Conservation (phyloP, 2,329 filamentous ascomycete genomes). For the Dothiorella sarmentorum region DNA sequence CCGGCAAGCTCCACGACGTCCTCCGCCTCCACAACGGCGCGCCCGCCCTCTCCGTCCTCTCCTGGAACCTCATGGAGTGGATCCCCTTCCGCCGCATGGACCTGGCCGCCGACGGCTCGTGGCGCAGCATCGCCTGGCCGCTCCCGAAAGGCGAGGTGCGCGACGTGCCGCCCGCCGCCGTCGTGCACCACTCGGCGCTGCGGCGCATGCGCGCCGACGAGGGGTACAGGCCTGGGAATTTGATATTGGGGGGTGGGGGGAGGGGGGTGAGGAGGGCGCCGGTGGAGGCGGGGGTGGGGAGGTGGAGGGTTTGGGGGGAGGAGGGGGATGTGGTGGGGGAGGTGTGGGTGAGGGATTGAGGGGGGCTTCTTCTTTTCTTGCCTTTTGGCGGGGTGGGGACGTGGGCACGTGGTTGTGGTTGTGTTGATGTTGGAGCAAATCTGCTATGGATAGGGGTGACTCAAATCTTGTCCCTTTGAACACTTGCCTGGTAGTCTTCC, state of each 20-base stretch:
- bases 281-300: conserved; percentile 61
- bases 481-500: no score
- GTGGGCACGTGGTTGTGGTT: no score
- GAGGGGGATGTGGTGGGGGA: conserved; percentile 67
- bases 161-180: conserved; percentile 67
- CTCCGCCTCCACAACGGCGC: conserved; percentile 63
- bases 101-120: conserved; percentile 65
- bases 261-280: conserved; percentile 64
- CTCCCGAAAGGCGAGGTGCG: conserved; percentile 73
- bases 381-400: no score
- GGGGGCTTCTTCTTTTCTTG: no score
- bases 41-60: conserved; percentile 52
- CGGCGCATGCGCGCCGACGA: conserved; percentile 63
- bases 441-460: no score
- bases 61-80: conserved; percentile 78
- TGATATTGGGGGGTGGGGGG: conserved; percentile 76
- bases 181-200: conserved; percentile 72
- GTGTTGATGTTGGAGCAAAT: no score
- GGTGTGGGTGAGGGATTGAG: conserved; percentile 51
- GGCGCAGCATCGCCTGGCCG: conserved; percentile 79
- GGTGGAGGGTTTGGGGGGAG: conserved; percentile 65
- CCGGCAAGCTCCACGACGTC: conserved; percentile 65
- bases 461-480: no score
- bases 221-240: conserved; percentile 70
- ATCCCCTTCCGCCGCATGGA: conserved; percentile 81